Evolutionary conservation across 306 rosid genomes (phyloP).

Genomic region (Amphicarpaea edgeworthii): DNA sequence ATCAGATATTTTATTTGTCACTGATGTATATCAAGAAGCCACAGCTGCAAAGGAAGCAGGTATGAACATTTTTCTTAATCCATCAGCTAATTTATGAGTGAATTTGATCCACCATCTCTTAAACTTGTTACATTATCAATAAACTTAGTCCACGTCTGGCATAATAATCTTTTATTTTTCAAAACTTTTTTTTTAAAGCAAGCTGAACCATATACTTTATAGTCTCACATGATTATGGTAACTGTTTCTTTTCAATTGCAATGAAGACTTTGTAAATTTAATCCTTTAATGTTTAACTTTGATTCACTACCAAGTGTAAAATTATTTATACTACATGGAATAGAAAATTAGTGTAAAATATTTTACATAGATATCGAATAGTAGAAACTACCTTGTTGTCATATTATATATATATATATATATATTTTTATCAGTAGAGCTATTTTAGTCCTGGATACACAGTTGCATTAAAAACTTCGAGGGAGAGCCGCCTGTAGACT

Average conservation of each 20-base stretch:
- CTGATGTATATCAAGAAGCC: conserved; percentile 91
- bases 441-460: too few relatives aligned
- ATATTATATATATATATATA: too few relatives aligned
- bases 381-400: neutral
- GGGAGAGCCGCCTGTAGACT: too few relatives aligned
- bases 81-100: conserved; percentile 3
- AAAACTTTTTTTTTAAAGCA: neutral
- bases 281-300: neutral
- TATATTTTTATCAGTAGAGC: too few relatives aligned
- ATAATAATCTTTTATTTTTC: neutral
- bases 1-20: conserved; percentile 80
- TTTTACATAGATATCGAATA: neutral
- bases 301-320: neutral
- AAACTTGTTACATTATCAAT: conserved; percentile 32
- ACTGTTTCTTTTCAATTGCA: conserved; percentile 2
- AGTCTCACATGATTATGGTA: neutral
- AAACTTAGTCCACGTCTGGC: neutral
- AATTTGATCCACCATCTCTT: neutral
- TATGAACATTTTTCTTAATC: conserved; percentile 40
- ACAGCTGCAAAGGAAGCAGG: conserved; percentile 97
- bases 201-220: neutral
- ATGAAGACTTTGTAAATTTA: neutral
- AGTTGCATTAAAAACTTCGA: too few relatives aligned
- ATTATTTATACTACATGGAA: neutral
- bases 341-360: neutral